phyloP scores from a whole-genome alignment of 1,139 yeast genomes.

The Pneumocystis wakefieldiae region DNA sequence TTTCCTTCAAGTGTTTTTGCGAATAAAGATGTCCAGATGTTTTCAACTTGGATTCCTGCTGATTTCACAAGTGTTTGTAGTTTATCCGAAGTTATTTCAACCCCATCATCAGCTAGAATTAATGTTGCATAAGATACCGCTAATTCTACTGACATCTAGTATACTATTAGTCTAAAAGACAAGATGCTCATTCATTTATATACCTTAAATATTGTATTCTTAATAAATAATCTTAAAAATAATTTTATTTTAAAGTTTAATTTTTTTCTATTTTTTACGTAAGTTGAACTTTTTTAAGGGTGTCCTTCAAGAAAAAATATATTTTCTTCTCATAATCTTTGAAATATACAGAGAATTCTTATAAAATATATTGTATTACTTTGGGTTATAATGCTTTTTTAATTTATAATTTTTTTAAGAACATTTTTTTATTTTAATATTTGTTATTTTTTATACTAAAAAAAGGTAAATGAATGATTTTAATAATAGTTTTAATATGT shows the following conservation, averaged over 20 bases:
- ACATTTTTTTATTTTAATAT: too few species aligned
- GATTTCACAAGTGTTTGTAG: slow-evolving; percentile 70
- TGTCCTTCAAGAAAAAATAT: not conserved
- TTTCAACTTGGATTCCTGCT: slow-evolving; percentile 78
- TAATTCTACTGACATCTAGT: slow-evolving; percentile 5
- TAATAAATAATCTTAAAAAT: not conserved
- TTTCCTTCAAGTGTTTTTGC: slow-evolving; percentile 96
- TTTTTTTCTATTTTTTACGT: not conserved
- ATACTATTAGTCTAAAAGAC: not conserved
- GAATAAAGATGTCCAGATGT: slow-evolving; percentile 78
- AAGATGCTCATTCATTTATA: not conserved
- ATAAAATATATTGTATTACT: not conserved
- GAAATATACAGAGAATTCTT: not conserved
- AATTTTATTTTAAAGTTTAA: not conserved
- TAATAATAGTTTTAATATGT: too few species aligned
- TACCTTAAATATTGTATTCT: not conserved
- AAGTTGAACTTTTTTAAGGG: not conserved
- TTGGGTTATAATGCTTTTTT: too few species aligned
- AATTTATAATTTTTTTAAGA: too few species aligned
- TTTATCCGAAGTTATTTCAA: slow-evolving; percentile 39
- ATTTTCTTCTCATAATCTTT: not conserved
- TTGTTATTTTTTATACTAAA: too few species aligned
- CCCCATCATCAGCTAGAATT: slow-evolving; percentile 11
- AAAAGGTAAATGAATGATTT: too few species aligned
- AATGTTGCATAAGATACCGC: slow-evolving; percentile 12